These are phyloP conservation scores for Salvia hispanica DNA, from an alignment of 257 asterid genomes.

Conservation along the genomic window DNA sequence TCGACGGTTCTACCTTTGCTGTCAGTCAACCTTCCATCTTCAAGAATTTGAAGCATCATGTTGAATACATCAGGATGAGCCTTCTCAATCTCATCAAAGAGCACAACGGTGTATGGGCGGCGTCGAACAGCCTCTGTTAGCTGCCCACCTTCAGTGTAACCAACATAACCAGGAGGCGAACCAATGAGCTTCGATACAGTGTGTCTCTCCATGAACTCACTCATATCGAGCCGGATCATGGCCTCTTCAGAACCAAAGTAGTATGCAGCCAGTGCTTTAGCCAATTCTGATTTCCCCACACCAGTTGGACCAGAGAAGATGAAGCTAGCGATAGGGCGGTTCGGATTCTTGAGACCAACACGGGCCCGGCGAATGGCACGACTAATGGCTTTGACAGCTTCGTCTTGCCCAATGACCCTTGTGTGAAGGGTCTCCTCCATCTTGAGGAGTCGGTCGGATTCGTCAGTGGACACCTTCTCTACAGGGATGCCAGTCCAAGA, in stretches of 20 bases:
- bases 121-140: slow-evolving; percentile 80
- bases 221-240: slow-evolving; percentile 88
- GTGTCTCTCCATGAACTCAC: slow-evolving; percentile 93
- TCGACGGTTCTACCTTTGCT: slow-evolving; percentile 80
- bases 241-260: slow-evolving; percentile 87
- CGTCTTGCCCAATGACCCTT: slow-evolving; percentile 79
- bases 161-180: slow-evolving; percentile 88
- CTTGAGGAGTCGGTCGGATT: slow-evolving; percentile 90
- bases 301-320: slow-evolving; percentile 92
- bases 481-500: slow-evolving; percentile 99
- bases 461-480: slow-evolving; percentile 87
- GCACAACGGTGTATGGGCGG: slow-evolving; percentile 73
- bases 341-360: slow-evolving; percentile 81
- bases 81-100: slow-evolving; percentile 82
- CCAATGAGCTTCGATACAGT: slow-evolving; percentile 80
- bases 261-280: slow-evolving; percentile 74
- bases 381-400: slow-evolving; percentile 74
- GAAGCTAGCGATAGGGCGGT: slow-evolving; percentile 86
- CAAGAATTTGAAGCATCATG: slow-evolving; percentile 83
- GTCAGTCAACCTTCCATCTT: slow-evolving; percentile 86
- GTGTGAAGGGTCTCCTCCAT: slow-evolving; percentile 94
- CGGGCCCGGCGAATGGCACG: slow-evolving; percentile 89
- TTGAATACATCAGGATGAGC: slow-evolving; percentile 84
- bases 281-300: slow-evolving; percentile 88
- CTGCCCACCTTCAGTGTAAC: slow-evolving; percentile 81